phyloP scores from a whole-genome alignment of 2,329 filamentous ascomycete species.

The Diaporthe amygdali region DNA sequence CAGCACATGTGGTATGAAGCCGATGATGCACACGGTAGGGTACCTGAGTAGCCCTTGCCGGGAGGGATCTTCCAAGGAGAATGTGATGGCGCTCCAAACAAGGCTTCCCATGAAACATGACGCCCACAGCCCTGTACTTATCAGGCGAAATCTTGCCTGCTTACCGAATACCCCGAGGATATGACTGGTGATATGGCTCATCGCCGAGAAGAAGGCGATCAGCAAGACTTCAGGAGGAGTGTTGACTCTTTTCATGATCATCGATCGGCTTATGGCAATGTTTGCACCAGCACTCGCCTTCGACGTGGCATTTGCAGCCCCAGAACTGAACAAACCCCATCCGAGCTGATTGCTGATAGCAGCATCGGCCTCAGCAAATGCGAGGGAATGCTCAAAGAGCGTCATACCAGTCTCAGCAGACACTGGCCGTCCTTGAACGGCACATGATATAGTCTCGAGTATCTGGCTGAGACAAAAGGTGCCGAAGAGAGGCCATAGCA shows the following conservation, averaged over 20 bases:
- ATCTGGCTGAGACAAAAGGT: conserved; percentile 80
- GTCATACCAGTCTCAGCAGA: conserved; percentile 94
- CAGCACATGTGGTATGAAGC: conserved; percentile 92
- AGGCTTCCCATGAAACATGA: conserved; percentile 89
- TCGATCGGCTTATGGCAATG: conserved; percentile 62
- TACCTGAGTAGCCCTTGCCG: conserved; percentile 78
- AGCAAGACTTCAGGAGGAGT: conserved; percentile 88
- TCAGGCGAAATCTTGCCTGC: conserved; percentile 78
- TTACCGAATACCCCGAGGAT: conserved; percentile 79
- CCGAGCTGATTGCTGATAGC: conserved; percentile 82
- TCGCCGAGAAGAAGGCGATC: conserved; percentile 84
- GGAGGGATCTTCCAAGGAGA: conserved; percentile 63
- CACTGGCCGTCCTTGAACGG: conserved; percentile 80
- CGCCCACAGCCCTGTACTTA: conserved; percentile 90
- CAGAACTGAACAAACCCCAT: conserved; percentile 66
- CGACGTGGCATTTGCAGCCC: conserved; percentile 47
- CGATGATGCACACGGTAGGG: conserved; percentile 92
- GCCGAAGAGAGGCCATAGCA: conserved; percentile 77
- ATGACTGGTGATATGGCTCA: conserved; percentile 88
- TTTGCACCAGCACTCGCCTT: conserved; percentile 41
- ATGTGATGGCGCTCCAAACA: conserved; percentile 73
- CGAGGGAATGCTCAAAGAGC: conserved; percentile 92
- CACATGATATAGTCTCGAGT: conserved; percentile 85
- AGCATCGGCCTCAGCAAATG: conserved; percentile 93
- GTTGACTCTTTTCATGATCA: conserved; percentile 82